Conservation (phyloP, 108 stramenopile genomes). For the Fragilariopsis cylindrus region DNA sequence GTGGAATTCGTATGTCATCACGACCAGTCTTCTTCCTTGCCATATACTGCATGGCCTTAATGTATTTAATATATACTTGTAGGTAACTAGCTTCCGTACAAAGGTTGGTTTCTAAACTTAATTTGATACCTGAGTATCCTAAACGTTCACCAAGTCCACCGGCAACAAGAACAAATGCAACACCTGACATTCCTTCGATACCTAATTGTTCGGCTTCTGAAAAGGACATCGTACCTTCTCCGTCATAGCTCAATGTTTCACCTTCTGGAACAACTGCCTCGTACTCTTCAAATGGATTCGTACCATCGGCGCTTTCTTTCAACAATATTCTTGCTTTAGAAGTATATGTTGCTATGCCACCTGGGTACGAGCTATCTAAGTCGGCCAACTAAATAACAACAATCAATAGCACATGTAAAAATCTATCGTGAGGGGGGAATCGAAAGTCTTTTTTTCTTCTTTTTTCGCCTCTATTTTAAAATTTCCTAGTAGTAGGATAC, state of each 20-base stretch:
- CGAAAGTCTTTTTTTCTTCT: neutral
- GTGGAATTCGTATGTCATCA: constrained; percentile 74
- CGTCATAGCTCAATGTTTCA: constrained; percentile 82
- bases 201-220: constrained; percentile 74
- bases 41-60: constrained; percentile 91
- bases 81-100: constrained; percentile 74
- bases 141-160: constrained; percentile 98
- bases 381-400: constrained; percentile 62
- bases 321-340: constrained; percentile 85
- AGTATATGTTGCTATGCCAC: constrained; percentile 90
- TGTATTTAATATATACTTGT: constrained; percentile 85
- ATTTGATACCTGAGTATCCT: constrained; percentile 98
- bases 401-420: constrained; percentile 5
- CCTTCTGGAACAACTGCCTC: constrained; percentile 91
- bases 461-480: neutral
- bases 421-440: too few species aligned
- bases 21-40: constrained; percentile 60
- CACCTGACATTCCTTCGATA: constrained; percentile 54
- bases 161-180: constrained; percentile 85
- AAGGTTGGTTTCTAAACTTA: constrained; percentile 85
- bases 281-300: constrained; percentile 94
- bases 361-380: constrained; percentile 91
- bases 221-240: constrained; percentile 87
- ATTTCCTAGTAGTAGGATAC: too few species aligned
- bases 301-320: constrained; percentile 82